Evolutionary conservation across 805 yeast species (phyloP), one percentile per base, ranked within the genome.

Genomic region (Metschnikowia koreensis): DNA sequence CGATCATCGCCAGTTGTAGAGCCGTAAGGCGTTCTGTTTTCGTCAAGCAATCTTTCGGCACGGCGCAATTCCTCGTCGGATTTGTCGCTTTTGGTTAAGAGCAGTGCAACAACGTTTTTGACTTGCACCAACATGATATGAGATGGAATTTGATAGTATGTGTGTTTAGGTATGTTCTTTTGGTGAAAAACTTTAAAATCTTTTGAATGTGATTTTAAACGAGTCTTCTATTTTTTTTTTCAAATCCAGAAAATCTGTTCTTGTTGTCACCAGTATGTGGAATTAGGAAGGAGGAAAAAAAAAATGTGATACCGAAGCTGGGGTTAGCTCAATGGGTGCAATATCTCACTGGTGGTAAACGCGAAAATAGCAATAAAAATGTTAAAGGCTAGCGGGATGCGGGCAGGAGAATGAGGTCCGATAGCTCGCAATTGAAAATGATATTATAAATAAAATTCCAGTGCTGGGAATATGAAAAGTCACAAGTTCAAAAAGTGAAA

Each of bases 21-120:
- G 3, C 78, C 78, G 56, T 73, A 74, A 12, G 74, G 75, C 6
- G 60, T 49, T 48, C 69, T 66, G 53, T 68, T 69, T 51, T 65
- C 60, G 17, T 68, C 63, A 38, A 74, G 65, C 47, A 69, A 61
- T 37, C 67, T 45, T 46, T 70, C 65, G 29, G 69, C 70, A 39
- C 66, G 55, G 16, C 58, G 65, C 55, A 69, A 64, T 43, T 70
- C 72, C 12, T 61, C 70, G 47, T 55, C 62, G 36, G 54, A 60
- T 37, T 54, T 46, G 49, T 60, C 58, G 10, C 56, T 44, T 26
- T 60, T 53, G 47, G 51, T 50, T 39, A 73, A 59, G 12, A 73
- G 59, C 36, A 58, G 59, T 15, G 60, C 58, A n/a, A 74, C 60
- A 33, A 60, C 66, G 60, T 73, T 73, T 57, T 74, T 74, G 36